Evolutionary conservation across 768 basidiomycete species (phyloP), one percentile per base, ranked within the genome.

Genomic region (Kwoniella botswanensis): DNA sequence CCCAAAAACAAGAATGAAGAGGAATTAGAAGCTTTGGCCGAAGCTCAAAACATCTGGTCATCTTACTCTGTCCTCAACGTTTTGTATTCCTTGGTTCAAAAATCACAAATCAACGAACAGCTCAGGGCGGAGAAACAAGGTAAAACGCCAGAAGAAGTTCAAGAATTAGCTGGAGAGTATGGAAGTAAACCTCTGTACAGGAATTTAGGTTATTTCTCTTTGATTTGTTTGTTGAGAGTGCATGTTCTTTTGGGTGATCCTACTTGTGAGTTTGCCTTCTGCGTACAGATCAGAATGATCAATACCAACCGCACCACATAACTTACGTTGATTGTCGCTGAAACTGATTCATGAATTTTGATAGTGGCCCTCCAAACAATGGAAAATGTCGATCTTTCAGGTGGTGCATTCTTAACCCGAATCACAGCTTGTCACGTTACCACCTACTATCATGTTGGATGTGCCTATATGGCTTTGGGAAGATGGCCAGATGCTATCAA

Each of bases 61-160:
- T 96, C 94, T 62, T 99, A 99, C 86, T 94, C 92, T 73, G 96
- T 98, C 29, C 88, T 99, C 77, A 98, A 99, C 85, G 96, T 99
- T 50, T 88, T 99, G 29, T 99, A 99, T 86, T 98, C 94, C 21
- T 88, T 99, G 76, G 95, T 99, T 74, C 96, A 98, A 88, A 98
- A 98, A 85, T 93, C 92, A 5, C 90, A 90, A 83, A 92, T 94
- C 84, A 94, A 95, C 84, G 94, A 98, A 82, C 93, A 94, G 84
- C 90, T 99, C 70, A 82, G 86, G 70, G 95, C 96, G 7, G 88
- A 90, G 68, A 89, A 92, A 77, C 87, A 90, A 74, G 92, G 93
- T 26, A 92, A 92, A 84, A 87, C 88, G 10, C 86, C 88, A 0
- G 93, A 94, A 69, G 93, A 96, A 82, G 91, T 93, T 77, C 90